Base-by-base conservation (phyloP, 2,329 filamentous ascomycete species). In the Thielaviopsis ethacetica region DNA sequence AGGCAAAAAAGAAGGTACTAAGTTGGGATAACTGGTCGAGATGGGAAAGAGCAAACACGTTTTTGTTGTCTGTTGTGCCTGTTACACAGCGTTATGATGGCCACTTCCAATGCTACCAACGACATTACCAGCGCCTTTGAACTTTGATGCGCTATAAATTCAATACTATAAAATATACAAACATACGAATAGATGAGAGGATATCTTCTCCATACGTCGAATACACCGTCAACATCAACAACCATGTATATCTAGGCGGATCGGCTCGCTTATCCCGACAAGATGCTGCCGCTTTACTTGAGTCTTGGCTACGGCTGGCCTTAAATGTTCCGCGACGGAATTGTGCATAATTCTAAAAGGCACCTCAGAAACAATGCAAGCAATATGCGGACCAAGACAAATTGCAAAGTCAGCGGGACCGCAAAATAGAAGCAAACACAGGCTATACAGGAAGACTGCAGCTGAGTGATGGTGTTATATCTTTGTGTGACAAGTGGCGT, bases 201-300 rank as follows among this genome's bases (percentile, higher is more conserved):
- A 34, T 34, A 2, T 34, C 5, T 34, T 10, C 10, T 9, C 5
- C 5, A 10, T 34, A 34, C 6, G 30, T 34, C 30, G 30, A 34
- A 34, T 34, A 34, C 6, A 2, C 5, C 10, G 30, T 9, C 30
- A 34, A 12, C 10, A 10, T 34, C 3, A 17, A 10, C 7, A 17
- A 44, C 15, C 38, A 17, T 44, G 38, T 44, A 4, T 44, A 44
- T 44, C 38, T 6, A 44, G 9, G 19, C 54, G 54, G 54, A 27
- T 50, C 41, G 54, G 54, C 41, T 56, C 54, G 54, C 54, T 56
- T 56, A 56, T 27, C 54, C 22, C 41, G 34, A 49, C 41, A 56
- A 24, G 49, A 49, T 26, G 44, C 54, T 50, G 38, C 38, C 38
- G 38, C 38, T 44, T 17, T 44, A 7, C 38, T 44, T n/a, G 17